Percentiles rank a stretch among this genome's conserved stretches.
phyloP scores from a whole-genome alignment of 108 stramenopile species.

The Cylindrotheca closterium region DNA sequence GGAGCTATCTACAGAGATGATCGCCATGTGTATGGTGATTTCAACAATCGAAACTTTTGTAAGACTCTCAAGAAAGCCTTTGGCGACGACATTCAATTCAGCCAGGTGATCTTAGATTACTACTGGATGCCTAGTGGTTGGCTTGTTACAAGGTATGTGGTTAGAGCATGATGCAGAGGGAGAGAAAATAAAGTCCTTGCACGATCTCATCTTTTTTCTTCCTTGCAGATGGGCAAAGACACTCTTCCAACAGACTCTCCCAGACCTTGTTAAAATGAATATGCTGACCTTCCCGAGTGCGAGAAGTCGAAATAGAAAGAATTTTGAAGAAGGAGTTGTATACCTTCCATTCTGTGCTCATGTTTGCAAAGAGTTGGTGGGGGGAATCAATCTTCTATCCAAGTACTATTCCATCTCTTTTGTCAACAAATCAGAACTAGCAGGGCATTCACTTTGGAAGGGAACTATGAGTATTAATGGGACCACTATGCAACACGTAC shows the following conservation, averaged over 20 bases:
- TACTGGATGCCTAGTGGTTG: slow-evolving; percentile 78
- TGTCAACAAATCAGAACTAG: slow-evolving; percentile 53
- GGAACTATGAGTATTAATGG: slow-evolving; percentile 72
- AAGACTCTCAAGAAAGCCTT: slow-evolving; percentile 40
- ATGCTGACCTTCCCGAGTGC: slow-evolving; percentile 49
- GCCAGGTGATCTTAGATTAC: slow-evolving; percentile 76
- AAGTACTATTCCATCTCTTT: slow-evolving; percentile 71
- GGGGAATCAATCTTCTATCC: slow-evolving; percentile 34
- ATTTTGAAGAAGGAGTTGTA: slow-evolving; percentile 47
- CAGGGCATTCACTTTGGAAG: slow-evolving; percentile 68
- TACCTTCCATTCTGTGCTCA: slow-evolving; percentile 82
- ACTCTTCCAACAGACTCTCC: slow-evolving; percentile 67
- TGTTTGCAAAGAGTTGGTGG: slow-evolving; percentile 62
- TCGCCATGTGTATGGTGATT: slow-evolving; percentile 67
- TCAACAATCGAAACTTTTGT: slow-evolving; percentile 46
- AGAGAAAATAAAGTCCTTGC: background rate
- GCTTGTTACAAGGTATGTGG: slow-evolving; percentile 16
- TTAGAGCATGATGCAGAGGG: background rate
- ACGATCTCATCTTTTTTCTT: background rate
- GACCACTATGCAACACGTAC: slow-evolving; percentile 55
- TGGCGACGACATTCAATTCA: slow-evolving; percentile 48
- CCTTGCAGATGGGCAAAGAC: slow-evolving; percentile 52
- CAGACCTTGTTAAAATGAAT: slow-evolving; percentile 43
- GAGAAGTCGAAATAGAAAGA: slow-evolving; percentile 3
- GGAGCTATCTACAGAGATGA: slow-evolving; percentile 49